Base-by-base conservation (phyloP, 75 land plant genomes). In the Pinus taeda region DNA sequence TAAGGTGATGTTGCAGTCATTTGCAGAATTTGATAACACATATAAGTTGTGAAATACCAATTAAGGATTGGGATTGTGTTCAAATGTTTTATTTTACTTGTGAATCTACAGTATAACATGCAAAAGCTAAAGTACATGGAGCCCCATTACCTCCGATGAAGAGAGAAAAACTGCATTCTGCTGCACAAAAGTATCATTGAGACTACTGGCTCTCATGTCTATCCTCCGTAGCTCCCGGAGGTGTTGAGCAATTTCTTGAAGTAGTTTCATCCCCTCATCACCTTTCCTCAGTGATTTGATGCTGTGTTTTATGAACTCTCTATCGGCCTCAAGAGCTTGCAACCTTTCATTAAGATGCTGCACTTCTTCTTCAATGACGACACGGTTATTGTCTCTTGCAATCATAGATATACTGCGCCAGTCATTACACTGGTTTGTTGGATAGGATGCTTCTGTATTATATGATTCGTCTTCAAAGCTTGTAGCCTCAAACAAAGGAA, bases 291-390 rank as follows among this genome's bases (percentile, higher is more conserved):
- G 72, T 18, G 85, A 78, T 15, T 80, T 64, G 14, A 85, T 60
- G 39, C 74, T 58, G n/a, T 85, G 88, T 22, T 79, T 80, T 14
- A 88, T 75, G 64, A 83, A 82, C 63, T 83, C 58, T 26, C 71
- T 63, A 29, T 88, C 88, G 20, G 78, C 81, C 74, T 88, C 88
- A 63, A 88, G 86, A 70, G 85, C 83, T 71, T 80, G 59, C 37
- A 88, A 81, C 79, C 88, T 83, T 8, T 72, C 64, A 80, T 49
- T 79, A 7, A 89, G 77, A 20, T 77, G 21, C 8, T 57, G 72
- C 69, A 90, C 58, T 75, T 84, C 89, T 15, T 84, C 76, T 70
- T 78, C 76, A 57, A 89, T 42, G 59, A 76, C 59, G 45, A 55
- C 33, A 57, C 86, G 69, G 74, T 69, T 66, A 73, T 76, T 77